Percentiles rank a stretch among this genome's conserved stretches.
phyloP scores from a whole-genome alignment of 352 stramenopile genomes.

The Blastocystis sp. region DNA sequence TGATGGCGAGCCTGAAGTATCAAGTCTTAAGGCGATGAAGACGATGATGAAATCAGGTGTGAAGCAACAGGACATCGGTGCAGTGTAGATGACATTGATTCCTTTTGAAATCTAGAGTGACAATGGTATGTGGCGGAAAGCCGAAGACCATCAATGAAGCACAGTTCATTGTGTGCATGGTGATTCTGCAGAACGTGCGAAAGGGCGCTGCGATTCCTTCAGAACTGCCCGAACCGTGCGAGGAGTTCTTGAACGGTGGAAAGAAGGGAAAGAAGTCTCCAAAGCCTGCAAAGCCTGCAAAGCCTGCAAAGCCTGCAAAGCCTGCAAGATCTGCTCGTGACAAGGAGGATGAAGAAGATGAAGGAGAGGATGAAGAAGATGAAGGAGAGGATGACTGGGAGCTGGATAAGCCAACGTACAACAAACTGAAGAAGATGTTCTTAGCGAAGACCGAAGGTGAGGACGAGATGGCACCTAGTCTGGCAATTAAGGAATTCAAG shows the following conservation, averaged over 20 bases:
- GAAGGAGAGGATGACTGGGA: background rate
- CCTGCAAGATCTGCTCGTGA: background rate
- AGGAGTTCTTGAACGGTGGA: background rate
- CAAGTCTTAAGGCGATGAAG: conserved; percentile 38
- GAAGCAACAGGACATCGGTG: background rate
- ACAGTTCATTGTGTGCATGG: conserved; percentile 51
- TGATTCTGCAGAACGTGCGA: conserved; percentile 31
- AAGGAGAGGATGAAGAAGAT: background rate
- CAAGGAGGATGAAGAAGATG: background rate
- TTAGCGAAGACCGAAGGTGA: conserved; percentile 30
- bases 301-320: background rate
- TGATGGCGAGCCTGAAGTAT: background rate
- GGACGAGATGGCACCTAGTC: background rate
- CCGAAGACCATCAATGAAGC: background rate
- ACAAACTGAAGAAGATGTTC: conserved; percentile 30
- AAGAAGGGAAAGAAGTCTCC: background rate
- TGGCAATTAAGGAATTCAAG: conserved; percentile 52
- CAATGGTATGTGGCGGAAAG: conserved; percentile 20
- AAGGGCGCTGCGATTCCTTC: background rate
- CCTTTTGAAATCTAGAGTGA: background rate
- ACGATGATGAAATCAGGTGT: conserved; percentile 17
- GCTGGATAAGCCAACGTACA: conserved; percentile 4
- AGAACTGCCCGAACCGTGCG: background rate
- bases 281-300: background rate
- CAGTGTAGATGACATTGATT: background rate